Base-by-base conservation (phyloP, 2,329 filamentous ascomycete species). In the Aureobasidium sp. region DNA sequence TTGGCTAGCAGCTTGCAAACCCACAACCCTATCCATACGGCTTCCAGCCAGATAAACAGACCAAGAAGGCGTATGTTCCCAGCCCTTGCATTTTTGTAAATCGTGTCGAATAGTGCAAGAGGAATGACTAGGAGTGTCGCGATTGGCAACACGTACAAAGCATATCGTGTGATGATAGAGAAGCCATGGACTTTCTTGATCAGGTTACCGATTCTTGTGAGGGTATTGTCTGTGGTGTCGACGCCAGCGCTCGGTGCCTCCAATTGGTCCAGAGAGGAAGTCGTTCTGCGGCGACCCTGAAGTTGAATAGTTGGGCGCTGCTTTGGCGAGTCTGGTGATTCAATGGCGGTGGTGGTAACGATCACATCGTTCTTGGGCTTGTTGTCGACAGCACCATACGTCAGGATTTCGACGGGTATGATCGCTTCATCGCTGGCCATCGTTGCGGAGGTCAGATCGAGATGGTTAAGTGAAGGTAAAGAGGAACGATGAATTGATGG, bases 21-120 rank as follows among this genome's bases (percentile, higher is more conserved):
- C 89, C 89, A 91, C 67, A 91, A 78, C 71, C 85, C 86, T 43
- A 88, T 77, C 89, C 89, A 91, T 62, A 90, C 78, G 10, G 29
- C 10, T 20, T 8, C 20, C 18, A 43, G 64, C 68, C 27, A 68
- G 66, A 16, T 18, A 38, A 31, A 2, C 23, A 4, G 18, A 5
- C n/a, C 20, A 18, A 13, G 6, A 10, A 45, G 5, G 40, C 18
- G n/a, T n/a, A n/a, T n/a, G n/a, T n/a, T n/a, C n/a, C n/a, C n/a
- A n/a, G n/a, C n/a, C n/a, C n/a, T n/a, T n/a, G n/a, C n/a, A n/a
- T n/a, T n/a, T n/a, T n/a, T n/a, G n/a, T n/a, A n/a, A n/a, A n/a
- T n/a, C n/a, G n/a, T n/a, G n/a, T n/a, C n/a, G n/a, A n/a, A n/a
- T n/a, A n/a, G n/a, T n/a, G n/a, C n/a, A n/a, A 91, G 90, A 8